A percentile compares a stretch with the other conserved stretches of the same genome.
Evolutionary conservation across 495 filamentous ascomycete genomes (phyloP).

Genomic region (Chaetomium tenue): DNA sequence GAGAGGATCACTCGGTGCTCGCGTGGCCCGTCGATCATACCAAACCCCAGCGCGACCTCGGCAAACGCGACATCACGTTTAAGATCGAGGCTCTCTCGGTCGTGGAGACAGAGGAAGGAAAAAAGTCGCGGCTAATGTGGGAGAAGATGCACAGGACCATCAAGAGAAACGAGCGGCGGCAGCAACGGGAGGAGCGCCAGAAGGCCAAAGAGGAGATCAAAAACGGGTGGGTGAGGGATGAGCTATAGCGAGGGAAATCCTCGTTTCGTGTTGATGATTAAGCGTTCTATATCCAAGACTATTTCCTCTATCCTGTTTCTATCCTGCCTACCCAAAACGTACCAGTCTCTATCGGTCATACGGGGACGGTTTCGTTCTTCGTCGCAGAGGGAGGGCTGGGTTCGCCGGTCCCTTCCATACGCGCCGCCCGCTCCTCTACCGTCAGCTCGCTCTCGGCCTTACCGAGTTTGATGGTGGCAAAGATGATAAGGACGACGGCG

Average conservation of each 20-base stretch:
- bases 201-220: slow-evolving; percentile 28
- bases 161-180: slow-evolving; percentile 30
- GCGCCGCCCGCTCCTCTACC: slow-evolving; percentile 28
- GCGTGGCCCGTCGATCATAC: slow-evolving; percentile 37
- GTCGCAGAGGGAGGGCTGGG: neutral
- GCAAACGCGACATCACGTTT: slow-evolving; percentile 36
- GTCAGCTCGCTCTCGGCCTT: slow-evolving; percentile 68
- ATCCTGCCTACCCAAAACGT: neutral
- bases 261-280: neutral
- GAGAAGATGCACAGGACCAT: slow-evolving; percentile 34
- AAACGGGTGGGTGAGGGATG: slow-evolving; percentile 28
- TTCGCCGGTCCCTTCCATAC: slow-evolving; percentile 5
- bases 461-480: slow-evolving; percentile 61
- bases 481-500: slow-evolving; percentile 53
- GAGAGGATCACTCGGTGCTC: slow-evolving; percentile 29
- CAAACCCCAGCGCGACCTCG: slow-evolving; percentile 33
- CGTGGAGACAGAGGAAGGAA: slow-evolving; percentile 35
- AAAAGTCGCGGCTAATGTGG: slow-evolving; percentile 35
- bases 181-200: slow-evolving; percentile 31
- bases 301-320: neutral
- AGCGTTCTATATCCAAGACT: neutral
- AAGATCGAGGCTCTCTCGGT: slow-evolving; percentile 37
- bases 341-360: neutral
- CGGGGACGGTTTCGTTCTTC: neutral
- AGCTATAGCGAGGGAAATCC: slow-evolving; percentile 17